These are phyloP conservation scores for Trichoderma harzianum DNA, from an alignment of 2,329 filamentous ascomycete species.

Conservation along the genomic window DNA sequence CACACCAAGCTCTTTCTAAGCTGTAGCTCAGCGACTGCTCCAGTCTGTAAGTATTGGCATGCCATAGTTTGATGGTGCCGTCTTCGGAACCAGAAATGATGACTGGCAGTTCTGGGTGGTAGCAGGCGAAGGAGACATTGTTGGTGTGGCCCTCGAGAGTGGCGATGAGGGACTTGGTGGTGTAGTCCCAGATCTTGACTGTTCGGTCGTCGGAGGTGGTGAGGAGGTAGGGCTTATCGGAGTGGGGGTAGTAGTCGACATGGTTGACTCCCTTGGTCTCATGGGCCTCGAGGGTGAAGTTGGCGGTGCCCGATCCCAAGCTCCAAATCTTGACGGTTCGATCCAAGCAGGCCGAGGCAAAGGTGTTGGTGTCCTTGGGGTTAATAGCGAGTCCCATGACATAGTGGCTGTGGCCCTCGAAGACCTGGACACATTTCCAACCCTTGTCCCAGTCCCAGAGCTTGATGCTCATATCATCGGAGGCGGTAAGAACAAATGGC, in stretches of 20 bases:
- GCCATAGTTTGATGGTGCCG: conserved; percentile 96
- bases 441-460: conserved; percentile 98
- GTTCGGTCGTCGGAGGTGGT: conserved; percentile 96
- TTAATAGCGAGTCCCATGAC: conserved; percentile 97
- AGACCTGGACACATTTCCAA: conserved; percentile 97
- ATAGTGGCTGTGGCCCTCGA: conserved; percentile 94
- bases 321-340: conserved; percentile 98
- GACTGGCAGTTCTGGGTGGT: conserved; percentile 92
- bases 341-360: conserved; percentile 92
- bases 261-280: conserved; percentile 98
- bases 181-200: conserved; percentile 99
- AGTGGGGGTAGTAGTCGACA: conserved; percentile 81
- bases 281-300: conserved; percentile 95
- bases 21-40: conserved; percentile 97
- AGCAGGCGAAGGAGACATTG: conserved; percentile 97
- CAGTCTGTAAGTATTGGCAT: conserved; percentile 93
- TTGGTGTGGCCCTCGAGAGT: conserved; percentile 96
- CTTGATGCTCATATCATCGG: conserved; percentile 98
- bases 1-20: conserved; percentile 94
- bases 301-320: conserved; percentile 86
- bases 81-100: conserved; percentile 98
- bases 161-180: conserved; percentile 93
- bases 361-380: conserved; percentile 90
- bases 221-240: conserved; percentile 80
- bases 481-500: conserved; percentile 92